Percentiles rank a stretch among this genome's conserved stretches.
These are phyloP conservation scores for Raddia guianensis DNA, from an alignment of 176 grass and related monocot species.

Conservation along the genomic window DNA sequence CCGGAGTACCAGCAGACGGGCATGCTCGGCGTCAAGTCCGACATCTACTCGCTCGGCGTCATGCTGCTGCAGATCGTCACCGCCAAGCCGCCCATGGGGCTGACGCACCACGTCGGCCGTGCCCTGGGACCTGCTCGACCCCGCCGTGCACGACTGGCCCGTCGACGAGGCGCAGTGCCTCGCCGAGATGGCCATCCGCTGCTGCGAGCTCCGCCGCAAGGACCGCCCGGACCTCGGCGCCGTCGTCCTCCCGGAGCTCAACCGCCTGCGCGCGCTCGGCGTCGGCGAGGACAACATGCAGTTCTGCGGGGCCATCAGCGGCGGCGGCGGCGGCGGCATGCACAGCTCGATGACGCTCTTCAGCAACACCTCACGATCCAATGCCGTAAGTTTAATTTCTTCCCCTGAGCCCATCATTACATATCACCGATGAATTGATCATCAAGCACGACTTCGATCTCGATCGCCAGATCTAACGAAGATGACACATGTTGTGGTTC, in stretches of 20 bases:
- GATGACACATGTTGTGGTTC: not conserved
- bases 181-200: constrained; percentile 54
- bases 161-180: constrained; percentile 70
- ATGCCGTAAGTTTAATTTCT: constrained; percentile 23
- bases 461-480: not conserved
- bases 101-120: constrained; percentile 55
- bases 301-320: constrained; percentile 43
- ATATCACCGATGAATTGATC: not conserved
- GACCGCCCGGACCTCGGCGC: constrained; percentile 57
- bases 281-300: constrained; percentile 62
- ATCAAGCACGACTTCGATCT: not conserved
- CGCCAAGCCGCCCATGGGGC: constrained; percentile 69
- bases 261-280: constrained; percentile 41
- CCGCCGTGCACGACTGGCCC: too few relatives aligned
- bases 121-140: too few relatives aligned
- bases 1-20: constrained; percentile 94
- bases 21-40: constrained; percentile 71
- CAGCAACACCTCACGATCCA: constrained; percentile 24
- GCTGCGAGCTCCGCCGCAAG: constrained; percentile 58
- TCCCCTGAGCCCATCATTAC: not conserved
- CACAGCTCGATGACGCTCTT: constrained; percentile 45
- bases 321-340: not conserved
- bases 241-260: not conserved
- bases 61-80: constrained; percentile 82
- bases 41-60: constrained; percentile 73